A percentile compares a stretch with the other conserved stretches of the same genome.
Evolutionary conservation across 2,329 filamentous ascomycete species (phyloP).

Genomic region (Talaromyces sp.): DNA sequence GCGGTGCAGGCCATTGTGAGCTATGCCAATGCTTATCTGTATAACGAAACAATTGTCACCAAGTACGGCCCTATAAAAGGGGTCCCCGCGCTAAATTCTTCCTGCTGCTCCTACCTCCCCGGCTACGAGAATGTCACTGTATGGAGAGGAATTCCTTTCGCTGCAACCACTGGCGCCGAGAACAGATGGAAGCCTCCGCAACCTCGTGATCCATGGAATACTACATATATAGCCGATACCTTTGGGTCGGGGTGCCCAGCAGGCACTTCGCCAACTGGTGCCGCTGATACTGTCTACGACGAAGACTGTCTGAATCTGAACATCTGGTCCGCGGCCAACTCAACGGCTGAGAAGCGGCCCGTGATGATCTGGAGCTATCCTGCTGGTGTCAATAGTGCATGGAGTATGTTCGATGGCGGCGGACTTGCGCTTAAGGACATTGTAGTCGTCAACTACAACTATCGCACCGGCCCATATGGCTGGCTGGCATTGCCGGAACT

Average conservation of each 20-base stretch:
- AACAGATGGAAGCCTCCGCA: slow-evolving; percentile 21
- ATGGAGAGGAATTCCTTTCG: slow-evolving; percentile 19
- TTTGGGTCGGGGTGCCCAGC: neutral
- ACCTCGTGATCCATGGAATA: slow-evolving; percentile 15
- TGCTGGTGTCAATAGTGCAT: neutral
- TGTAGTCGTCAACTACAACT: slow-evolving; percentile 16
- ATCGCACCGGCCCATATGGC: slow-evolving; percentile 18
- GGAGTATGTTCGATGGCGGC: neutral
- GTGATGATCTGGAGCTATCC: neutral
- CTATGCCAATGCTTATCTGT: too few species aligned
- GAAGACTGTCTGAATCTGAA: neutral
- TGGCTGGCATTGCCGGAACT: slow-evolving; percentile 13
- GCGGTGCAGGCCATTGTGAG: too few species aligned
- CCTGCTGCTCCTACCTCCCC: too few species aligned
- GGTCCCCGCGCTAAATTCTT: too few species aligned
- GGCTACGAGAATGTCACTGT: slow-evolving; percentile 7
- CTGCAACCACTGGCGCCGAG: slow-evolving; percentile 19
- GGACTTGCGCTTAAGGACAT: slow-evolving; percentile 1
- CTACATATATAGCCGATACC: neutral
- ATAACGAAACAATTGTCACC: too few species aligned
- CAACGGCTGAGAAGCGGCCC: neutral
- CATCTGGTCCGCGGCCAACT: neutral
- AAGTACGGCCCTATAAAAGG: too few species aligned
- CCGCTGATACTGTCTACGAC: neutral
- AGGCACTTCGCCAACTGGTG: too few species aligned